These are phyloP conservation scores for Carex myosuroides DNA, from an alignment of 176 grass and related monocot genomes.

Conservation along the genomic window DNA sequence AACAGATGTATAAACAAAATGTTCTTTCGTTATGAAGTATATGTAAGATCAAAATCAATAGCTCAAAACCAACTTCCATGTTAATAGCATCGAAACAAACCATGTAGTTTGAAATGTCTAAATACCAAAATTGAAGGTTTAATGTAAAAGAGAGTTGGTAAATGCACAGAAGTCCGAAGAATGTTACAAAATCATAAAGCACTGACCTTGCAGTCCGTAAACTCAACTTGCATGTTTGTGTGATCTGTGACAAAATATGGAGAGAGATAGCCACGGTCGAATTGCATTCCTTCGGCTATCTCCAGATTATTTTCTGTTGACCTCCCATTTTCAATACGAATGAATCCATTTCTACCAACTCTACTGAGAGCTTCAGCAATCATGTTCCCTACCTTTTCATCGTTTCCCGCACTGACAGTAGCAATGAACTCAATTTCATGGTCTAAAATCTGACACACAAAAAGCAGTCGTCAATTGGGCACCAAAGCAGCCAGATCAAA, in stretches of 20 bases:
- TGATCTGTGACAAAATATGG: conserved; percentile 78
- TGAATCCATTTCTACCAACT: conserved; percentile 75
- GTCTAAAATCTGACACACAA: conserved; percentile 58
- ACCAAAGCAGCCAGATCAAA: background rate
- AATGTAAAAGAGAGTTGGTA: background rate
- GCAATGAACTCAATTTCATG: conserved; percentile 78
- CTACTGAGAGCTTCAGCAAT: conserved; percentile 69
- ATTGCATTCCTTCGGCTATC: conserved; percentile 87
- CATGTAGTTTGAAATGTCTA: background rate
- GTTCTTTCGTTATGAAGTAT: background rate
- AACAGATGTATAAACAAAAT: background rate
- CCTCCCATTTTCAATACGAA: conserved; percentile 79
- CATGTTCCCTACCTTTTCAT: conserved; percentile 67
- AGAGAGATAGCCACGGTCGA: conserved; percentile 79
- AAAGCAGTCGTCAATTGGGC: background rate
- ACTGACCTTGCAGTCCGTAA: conserved; percentile 52
- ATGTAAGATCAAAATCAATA: background rate
- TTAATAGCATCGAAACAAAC: background rate
- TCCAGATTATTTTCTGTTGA: conserved; percentile 55
- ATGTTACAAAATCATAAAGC: background rate
- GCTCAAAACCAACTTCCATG: background rate
- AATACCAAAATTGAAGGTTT: background rate
- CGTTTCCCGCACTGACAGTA: conserved; percentile 83
- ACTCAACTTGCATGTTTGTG: conserved; percentile 62
- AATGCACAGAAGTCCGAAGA: background rate